A percentile compares a stretch with the other conserved stretches of the same genome.
Conservation (phyloP, 148 eudicot species). For the Silene latifolia region DNA sequence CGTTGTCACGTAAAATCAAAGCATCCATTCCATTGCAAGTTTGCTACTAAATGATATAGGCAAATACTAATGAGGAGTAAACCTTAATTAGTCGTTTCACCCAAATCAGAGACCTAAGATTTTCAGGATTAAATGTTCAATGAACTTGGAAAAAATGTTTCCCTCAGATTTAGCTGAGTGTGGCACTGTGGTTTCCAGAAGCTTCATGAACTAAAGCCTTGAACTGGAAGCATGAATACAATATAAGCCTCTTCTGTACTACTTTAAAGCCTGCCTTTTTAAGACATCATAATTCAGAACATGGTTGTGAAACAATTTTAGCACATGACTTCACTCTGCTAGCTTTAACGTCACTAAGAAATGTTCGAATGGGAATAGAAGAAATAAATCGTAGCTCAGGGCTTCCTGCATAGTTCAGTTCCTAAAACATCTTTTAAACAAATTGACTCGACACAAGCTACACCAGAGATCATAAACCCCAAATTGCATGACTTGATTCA, state of each 20-base stretch:
- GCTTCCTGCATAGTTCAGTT: background rate
- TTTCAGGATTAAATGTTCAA: background rate
- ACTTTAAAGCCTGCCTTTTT: background rate
- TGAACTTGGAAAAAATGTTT: background rate
- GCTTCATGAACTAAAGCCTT: background rate
- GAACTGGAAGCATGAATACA: background rate
- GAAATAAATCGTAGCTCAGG: background rate
- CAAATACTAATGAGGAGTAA: background rate
- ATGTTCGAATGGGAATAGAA: background rate
- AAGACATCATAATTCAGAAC: too few species aligned
- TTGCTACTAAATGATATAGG: background rate
- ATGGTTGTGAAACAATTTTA: too few species aligned
- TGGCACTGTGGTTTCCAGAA: background rate
- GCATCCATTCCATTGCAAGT: too few species aligned
- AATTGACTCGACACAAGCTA: conserved; percentile 13
- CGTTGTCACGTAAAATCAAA: too few species aligned
- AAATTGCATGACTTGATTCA: background rate
- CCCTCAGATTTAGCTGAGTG: background rate
- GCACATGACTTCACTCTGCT: background rate
- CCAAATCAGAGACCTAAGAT: conserved; percentile 2
- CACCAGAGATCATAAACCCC: conserved; percentile 1
- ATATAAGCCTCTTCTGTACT: background rate
- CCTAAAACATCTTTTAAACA: background rate
- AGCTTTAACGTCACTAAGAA: background rate
- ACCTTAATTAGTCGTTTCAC: background rate